phyloP scores from a whole-genome alignment of 495 filamentous ascomycete genomes.

The Emericellopsis terricola region DNA sequence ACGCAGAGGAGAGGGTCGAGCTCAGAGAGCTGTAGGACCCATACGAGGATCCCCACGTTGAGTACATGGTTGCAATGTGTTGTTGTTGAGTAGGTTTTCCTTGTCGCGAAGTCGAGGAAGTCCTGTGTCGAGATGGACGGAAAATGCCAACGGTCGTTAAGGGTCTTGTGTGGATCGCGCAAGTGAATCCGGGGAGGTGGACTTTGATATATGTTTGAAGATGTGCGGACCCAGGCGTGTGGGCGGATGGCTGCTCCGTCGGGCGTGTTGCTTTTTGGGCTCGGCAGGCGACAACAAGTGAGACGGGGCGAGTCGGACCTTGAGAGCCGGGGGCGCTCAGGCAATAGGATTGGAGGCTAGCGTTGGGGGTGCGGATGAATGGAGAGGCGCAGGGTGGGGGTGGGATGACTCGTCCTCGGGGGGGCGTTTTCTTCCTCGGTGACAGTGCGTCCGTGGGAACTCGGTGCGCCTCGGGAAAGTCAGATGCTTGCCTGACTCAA shows the following conservation, averaged over 20 bases:
- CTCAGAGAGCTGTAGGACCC: conserved; percentile 26
- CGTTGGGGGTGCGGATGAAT: not conserved
- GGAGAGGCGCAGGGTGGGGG: not conserved
- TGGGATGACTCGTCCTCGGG: too few relatives aligned
- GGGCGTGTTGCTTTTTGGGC: too few relatives aligned
- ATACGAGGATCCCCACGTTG: conserved; percentile 9
- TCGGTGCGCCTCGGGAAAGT: not conserved
- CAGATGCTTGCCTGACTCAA: not conserved
- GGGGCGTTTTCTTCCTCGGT: not conserved
- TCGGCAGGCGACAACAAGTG: too few relatives aligned
- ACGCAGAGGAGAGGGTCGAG: conserved; percentile 16
- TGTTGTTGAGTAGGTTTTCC: not conserved
- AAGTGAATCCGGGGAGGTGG: not conserved
- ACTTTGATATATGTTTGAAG: not conserved
- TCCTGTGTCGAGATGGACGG: not conserved
- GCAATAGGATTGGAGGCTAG: not conserved
- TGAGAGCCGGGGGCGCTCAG: not conserved
- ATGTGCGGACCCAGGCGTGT: not conserved
- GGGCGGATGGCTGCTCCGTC: too few relatives aligned
- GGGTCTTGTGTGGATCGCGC: too few relatives aligned
- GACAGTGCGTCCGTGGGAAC: not conserved
- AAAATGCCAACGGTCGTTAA: not conserved
- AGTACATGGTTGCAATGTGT: not conserved
- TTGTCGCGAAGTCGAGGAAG: not conserved
- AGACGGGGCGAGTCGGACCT: too few relatives aligned